Percentiles rank a stretch among this genome's conserved stretches.
phyloP scores from a whole-genome alignment of 208 protist species.

The Trypanosoma grayi region DNA sequence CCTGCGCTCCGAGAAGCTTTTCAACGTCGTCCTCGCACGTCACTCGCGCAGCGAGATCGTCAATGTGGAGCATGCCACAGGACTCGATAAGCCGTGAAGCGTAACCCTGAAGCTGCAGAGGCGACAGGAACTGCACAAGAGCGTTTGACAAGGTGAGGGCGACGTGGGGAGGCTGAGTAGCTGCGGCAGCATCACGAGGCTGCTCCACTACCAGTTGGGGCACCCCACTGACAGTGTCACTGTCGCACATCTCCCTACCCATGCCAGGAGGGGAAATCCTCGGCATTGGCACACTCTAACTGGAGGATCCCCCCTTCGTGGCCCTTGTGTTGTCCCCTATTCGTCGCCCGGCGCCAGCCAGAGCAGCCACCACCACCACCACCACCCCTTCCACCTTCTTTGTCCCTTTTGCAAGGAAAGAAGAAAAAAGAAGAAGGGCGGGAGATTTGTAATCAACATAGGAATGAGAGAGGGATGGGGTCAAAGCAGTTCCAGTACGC shows the following conservation, averaged over 20 bases:
- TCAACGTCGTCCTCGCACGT: slow-evolving; percentile 36
- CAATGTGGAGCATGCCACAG: slow-evolving; percentile 36
- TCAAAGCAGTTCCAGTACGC: no score
- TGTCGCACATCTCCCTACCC: no score
- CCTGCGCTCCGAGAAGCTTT: slow-evolving; percentile 43
- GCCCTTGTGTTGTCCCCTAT: no score
- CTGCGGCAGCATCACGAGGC: neutral
- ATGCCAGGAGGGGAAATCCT: no score
- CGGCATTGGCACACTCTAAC: no score
- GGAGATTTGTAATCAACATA: no score
- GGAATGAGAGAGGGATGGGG: no score
- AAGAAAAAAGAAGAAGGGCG: neutral
- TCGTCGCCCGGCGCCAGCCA: no score
- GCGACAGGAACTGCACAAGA: slow-evolving; percentile 74
- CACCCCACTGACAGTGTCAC: neutral
- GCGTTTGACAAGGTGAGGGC: slow-evolving; percentile 38
- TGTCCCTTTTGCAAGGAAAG: neutral
- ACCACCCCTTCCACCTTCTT: no score
- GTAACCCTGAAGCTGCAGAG: slow-evolving; percentile 77
- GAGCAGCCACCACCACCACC: no score
- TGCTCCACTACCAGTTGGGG: neutral
- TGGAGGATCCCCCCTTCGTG: no score
- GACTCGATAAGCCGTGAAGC: slow-evolving; percentile 36
- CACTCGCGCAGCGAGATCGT: slow-evolving; percentile 35
- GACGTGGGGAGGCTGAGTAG: neutral